Conservation (phyloP, 1,284 basidiomycete genomes). For the Ganoderma multipileum region DNA sequence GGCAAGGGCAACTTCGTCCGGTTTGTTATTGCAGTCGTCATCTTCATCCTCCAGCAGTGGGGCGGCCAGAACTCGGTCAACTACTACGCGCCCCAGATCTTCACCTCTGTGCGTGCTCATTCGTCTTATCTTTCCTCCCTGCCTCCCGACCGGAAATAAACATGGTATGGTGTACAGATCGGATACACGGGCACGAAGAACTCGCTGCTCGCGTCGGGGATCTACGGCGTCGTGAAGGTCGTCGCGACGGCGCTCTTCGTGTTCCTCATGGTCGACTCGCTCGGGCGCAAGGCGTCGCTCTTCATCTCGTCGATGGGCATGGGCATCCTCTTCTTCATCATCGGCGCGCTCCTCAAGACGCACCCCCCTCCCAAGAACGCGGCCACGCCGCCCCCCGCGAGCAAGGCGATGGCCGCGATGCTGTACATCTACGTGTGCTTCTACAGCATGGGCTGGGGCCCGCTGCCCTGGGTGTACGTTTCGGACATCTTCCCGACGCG, state of each 20-base stretch:
- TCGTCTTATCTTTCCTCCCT: conserved; percentile 45
- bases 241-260: conserved; percentile 74
- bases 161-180: conserved; percentile 48
- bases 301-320: conserved; percentile 71
- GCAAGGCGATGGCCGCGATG: conserved; percentile 77
- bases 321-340: conserved; percentile 66
- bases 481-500: conserved; percentile 86
- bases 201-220: conserved; percentile 79
- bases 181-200: conserved; percentile 66
- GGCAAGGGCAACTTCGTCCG: conserved; percentile 78
- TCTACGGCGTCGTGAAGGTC: conserved; percentile 83
- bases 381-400: conserved; percentile 52
- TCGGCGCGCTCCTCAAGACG: conserved; percentile 80
- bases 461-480: conserved; percentile 66
- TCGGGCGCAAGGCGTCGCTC: conserved; percentile 64
- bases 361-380: conserved; percentile 63
- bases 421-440: conserved; percentile 80
- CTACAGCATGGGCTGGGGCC: conserved; percentile 66
- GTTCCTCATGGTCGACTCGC: conserved; percentile 59
- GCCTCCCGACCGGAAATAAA: conserved; percentile 36
- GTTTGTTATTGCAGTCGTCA: conserved; percentile 71
- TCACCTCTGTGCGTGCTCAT: conserved; percentile 60
- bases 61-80: conserved; percentile 66
- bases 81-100: conserved; percentile 83
- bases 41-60: conserved; percentile 72